Evolutionary conservation across 257 asterid species (phyloP), one percentile per base, ranked within the genome.

Genomic region (Mentha longifolia): DNA sequence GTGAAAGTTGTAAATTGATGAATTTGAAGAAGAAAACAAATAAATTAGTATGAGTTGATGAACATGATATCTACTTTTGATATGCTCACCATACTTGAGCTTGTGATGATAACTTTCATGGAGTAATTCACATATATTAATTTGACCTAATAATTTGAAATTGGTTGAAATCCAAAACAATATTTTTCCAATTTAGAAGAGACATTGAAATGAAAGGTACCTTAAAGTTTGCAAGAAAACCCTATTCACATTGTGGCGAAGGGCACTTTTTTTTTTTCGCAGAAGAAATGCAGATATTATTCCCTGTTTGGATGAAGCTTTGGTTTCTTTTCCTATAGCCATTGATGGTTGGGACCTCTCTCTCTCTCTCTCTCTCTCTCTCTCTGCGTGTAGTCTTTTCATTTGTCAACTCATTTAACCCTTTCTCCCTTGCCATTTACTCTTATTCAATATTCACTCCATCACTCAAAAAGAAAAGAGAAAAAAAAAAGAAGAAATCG

Each of bases 391-490:
- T 72, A 3, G 86, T 81, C 86, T 62, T 72, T 81, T 81, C 83
- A 81, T 67, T 50, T 74, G 85, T 78, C 83, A 67, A 65, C 65
- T 81, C 85, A 20, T 56, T 74, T 37, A 61, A 57, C 84, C 12
- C 66, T 54, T 51, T 71, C 81, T 65, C 42, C 63, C 58, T 65
- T 65, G 71, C 76, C 63, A 70, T 65, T 74, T 30, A 74, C 61
- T 46, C 41, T 52, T 9, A 49, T 49, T 62, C 65, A 52, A 68
- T 73, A 71, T 72, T 72, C 76, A 55, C 81, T 67, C 3, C 39
- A 5, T 35, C 39, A 5, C 39, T 35, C 39, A 35, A 33, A 22
- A 22, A 28, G 31, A 28, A 35, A 33, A 22, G 2, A 28, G 31
- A 28, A 28, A 28, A 28, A 28, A 28, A 28, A 28, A 28, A 28